Evolutionary conservation across 371 early-diverging fungal species (phyloP), one percentile per base, ranked within the genome.

Genomic region (Haplosporangium sp.): DNA sequence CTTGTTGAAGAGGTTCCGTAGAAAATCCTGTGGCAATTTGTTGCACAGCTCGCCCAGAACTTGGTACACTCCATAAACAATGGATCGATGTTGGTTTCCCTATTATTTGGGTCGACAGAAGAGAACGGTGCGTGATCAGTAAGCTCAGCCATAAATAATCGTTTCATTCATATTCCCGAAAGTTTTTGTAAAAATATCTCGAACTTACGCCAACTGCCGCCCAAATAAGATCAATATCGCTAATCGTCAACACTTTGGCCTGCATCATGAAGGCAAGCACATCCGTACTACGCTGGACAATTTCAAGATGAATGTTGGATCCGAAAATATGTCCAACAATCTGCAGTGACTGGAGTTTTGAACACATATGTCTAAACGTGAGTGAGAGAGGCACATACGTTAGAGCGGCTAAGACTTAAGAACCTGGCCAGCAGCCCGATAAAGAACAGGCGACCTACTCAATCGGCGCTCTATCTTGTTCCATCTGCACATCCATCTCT

Each of bases 61-160:
- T 14, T 84, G 79, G 53, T 81, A 85, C 7, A 84, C 85, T 11
- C 84, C 84, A 38, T 84, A 73, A 16, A 84, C 80, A 41, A 84
- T 83, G 14, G 85, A 85, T 16, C 82, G 79, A 61, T 84, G 84
- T 73, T 84, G 84, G 50, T 83, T 84, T 16, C 81, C 82, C 81
- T 77, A 67, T 14, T 45, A 10, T 29, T 29, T 29, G 29, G 18
- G 0, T 1, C 38, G 13, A 48, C 20, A 36, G 14, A n/a, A 53
- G 5, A 62, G 6, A 47, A 12, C 13, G 13, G 0, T 13, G 40
- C 40, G 5, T 2, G 7, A 13, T 41, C 14, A n/a, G 37, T 29
- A 42, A 57, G 23, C 16, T 46, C 29, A 29, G 4, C 29, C 29
- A 29, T 29, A 29, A 29, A 29, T 4, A 4, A 29, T 29, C 29